These are phyloP conservation scores for Phyllosticta citribraziliensis DNA, from an alignment of 2,329 filamentous ascomycete species.

Conservation along the genomic window DNA sequence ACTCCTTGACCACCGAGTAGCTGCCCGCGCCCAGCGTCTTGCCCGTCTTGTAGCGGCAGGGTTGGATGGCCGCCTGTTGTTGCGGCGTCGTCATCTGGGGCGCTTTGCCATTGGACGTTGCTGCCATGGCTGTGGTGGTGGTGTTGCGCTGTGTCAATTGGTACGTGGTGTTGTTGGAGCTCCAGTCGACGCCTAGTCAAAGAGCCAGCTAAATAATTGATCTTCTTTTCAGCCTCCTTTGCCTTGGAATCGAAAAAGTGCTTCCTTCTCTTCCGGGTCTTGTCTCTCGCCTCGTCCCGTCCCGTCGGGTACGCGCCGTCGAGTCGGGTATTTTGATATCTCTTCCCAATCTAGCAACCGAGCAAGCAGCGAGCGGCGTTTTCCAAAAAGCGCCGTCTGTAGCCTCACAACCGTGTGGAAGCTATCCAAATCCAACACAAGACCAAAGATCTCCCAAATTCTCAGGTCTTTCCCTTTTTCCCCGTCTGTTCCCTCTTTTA, in stretches of 20 bases:
- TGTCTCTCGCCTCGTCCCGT: not conserved
- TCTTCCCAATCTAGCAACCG: not conserved
- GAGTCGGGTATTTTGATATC: not conserved
- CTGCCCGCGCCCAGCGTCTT: slow-evolving; percentile 95
- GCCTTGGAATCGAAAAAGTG: not conserved
- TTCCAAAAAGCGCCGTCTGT: too few relatives aligned
- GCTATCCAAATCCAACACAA: too few relatives aligned
- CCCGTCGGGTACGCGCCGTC: not conserved
- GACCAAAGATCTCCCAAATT: too few relatives aligned
- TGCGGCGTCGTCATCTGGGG: not conserved
- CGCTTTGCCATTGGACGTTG: not conserved
- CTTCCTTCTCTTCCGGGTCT: not conserved
- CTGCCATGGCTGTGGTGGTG: not conserved
- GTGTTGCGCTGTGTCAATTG: not conserved
- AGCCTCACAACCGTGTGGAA: too few relatives aligned
- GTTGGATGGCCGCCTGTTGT: slow-evolving; percentile 58
- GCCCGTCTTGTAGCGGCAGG: slow-evolving; percentile 96
- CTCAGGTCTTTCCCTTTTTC: too few relatives aligned
- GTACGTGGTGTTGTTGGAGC: not conserved
- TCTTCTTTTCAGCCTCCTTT: too few relatives aligned
- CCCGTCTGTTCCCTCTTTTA: too few relatives aligned
- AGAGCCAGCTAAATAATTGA: too few relatives aligned
- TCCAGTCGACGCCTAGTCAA: not conserved
- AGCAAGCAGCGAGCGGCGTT: not conserved
- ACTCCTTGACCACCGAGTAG: slow-evolving; percentile 97